A percentile compares a stretch with the other conserved stretches of the same genome.
Conservation (phyloP, 768 basidiomycete species). For the Lactarius deliciosus region DNA sequence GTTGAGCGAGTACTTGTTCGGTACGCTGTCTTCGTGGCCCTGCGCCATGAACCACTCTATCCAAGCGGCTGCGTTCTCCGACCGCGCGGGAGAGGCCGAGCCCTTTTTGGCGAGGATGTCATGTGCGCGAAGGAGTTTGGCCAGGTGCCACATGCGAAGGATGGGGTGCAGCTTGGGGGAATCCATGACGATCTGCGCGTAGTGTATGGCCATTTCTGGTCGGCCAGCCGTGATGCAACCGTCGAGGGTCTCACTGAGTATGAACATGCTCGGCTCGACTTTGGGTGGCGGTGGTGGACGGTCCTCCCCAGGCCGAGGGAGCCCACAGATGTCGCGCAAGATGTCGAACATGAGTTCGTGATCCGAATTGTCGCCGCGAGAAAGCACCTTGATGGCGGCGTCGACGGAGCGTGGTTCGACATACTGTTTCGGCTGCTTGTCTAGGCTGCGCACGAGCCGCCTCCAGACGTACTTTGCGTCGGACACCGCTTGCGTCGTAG, state of each 20-base stretch:
- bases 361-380: conserved; percentile 56
- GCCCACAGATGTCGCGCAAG: conserved; percentile 59
- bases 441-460: conserved; percentile 54
- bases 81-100: neutral
- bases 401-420: conserved; percentile 56
- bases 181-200: conserved; percentile 59
- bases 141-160: conserved; percentile 5
- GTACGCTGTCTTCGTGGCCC: neutral
- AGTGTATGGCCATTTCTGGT: conserved; percentile 50
- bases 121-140: neutral
- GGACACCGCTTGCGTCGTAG: conserved; percentile 34
- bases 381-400: conserved; percentile 53
- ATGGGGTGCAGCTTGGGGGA: conserved; percentile 27
- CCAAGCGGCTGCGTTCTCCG: conserved; percentile 16
- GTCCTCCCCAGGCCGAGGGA: conserved; percentile 48
- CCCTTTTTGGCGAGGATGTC: conserved; percentile 8
- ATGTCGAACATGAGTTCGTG: conserved; percentile 68
- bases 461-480: conserved; percentile 74
- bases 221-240: conserved; percentile 54
- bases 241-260: conserved; percentile 54
- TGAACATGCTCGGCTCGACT: conserved; percentile 47
- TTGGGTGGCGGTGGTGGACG: conserved; percentile 28
- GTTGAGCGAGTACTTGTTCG: neutral
- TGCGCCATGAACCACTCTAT: conserved; percentile 19
- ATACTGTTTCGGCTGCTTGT: conserved; percentile 45